Conservation (phyloP, 441 rosid genomes). For the Mallotus repandus region DNA sequence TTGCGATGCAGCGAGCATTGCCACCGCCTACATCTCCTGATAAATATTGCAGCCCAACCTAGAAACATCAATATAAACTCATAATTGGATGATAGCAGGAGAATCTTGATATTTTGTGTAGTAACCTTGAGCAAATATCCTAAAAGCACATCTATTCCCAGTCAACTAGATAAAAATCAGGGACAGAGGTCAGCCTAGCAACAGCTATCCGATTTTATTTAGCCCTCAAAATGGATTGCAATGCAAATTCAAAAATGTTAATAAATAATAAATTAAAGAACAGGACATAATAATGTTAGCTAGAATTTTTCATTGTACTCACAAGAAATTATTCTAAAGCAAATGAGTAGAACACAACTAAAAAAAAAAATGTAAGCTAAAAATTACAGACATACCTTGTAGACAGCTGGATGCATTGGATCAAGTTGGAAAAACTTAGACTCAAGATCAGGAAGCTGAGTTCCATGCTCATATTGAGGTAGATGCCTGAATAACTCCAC, state of each 20-base stretch:
- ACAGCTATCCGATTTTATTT: neutral
- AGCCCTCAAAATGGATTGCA: neutral
- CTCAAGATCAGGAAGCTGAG: conserved; percentile 65
- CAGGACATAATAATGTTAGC: neutral
- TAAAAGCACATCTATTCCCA: neutral
- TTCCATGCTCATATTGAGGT: conserved; percentile 81
- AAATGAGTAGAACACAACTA: neutral
- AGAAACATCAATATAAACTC: conserved; percentile 19
- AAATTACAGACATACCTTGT: conserved; percentile 48
- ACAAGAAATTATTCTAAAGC: neutral
- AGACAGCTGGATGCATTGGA: conserved; percentile 73
- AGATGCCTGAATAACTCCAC: conserved; percentile 87
- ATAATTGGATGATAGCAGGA: neutral
- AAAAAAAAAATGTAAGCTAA: conserved; percentile 26
- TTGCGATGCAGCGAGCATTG: conserved; percentile 87
- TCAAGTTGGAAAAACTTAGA: conserved; percentile 68
- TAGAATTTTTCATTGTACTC: neutral
- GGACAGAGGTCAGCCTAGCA: neutral
- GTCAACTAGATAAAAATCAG: neutral
- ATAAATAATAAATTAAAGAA: neutral
- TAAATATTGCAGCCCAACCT: conserved; percentile 84
- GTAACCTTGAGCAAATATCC: conserved; percentile 3
- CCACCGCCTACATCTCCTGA: conserved; percentile 80
- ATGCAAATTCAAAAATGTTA: neutral
- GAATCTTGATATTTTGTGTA: conserved; percentile 1